phyloP scores from a whole-genome alignment of 306 rosid genomes.

The Prosopis cineraria region DNA sequence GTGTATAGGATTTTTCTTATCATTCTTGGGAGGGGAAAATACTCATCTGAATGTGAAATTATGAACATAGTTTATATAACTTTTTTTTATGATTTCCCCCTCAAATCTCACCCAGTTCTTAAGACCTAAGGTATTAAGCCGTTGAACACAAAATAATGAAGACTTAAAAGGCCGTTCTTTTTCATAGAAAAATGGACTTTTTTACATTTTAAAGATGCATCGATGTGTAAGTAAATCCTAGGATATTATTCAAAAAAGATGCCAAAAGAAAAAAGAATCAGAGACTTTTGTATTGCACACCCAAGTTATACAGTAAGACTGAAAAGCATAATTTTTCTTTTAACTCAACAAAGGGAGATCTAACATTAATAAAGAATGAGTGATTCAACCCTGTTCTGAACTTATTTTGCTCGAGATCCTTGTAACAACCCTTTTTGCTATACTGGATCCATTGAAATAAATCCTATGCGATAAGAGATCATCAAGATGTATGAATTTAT shows the following conservation, averaged over 20 bases:
- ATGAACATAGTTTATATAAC: not conserved
- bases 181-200: not conserved
- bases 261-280: not conserved
- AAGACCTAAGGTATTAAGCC: not conserved
- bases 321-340: not conserved
- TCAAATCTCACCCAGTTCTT: not conserved
- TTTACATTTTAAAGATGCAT: too few relatives aligned
- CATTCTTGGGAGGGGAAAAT: not conserved
- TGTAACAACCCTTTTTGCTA: not conserved
- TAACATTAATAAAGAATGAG: not conserved
- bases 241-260: not conserved
- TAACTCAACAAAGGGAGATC: not conserved
- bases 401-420: not conserved
- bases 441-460: not conserved
- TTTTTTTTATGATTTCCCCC: not conserved
- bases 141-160: not conserved
- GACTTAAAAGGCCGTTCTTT: not conserved
- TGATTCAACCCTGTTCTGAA: not conserved
- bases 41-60: not conserved
- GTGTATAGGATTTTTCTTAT: not conserved
- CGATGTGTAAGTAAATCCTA: not conserved
- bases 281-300: not conserved
- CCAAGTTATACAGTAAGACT: not conserved
- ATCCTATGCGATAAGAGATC: not conserved
- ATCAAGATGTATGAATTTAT: too few relatives aligned